Percentiles rank a stretch among this genome's conserved stretches.
These are phyloP conservation scores for Dillenia suffruticosa DNA, from an alignment of 164 flowering plant species.

Conservation along the genomic window DNA sequence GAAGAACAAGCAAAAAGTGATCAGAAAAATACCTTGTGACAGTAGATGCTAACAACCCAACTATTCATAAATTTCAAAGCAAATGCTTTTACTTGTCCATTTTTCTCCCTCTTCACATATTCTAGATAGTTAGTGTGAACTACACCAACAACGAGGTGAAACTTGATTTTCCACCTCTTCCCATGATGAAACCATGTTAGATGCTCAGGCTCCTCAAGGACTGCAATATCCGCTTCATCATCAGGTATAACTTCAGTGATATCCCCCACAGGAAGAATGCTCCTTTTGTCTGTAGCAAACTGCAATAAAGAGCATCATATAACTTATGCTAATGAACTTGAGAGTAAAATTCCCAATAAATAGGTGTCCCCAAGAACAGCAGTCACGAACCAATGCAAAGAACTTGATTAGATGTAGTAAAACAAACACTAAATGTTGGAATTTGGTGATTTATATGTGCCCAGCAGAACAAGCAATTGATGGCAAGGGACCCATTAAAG, in stretches of 20 bases:
- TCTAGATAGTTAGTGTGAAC: conserved; percentile 92
- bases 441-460: too few species aligned
- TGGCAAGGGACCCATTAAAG: too few species aligned
- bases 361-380: background rate
- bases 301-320: conserved; percentile 21
- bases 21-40: conserved; percentile 67
- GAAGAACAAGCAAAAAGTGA: background rate
- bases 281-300: conserved; percentile 78
- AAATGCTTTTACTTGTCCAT: conserved; percentile 61
- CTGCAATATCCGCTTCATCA: conserved; percentile 87
- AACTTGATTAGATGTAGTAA: too few species aligned
- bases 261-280: conserved; percentile 90
- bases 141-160: conserved; percentile 75
- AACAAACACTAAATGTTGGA: too few species aligned
- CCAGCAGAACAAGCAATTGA: too few species aligned
- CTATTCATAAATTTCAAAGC: conserved; percentile 57
- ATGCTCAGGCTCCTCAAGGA: conserved; percentile 99
- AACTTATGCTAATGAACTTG: background rate
- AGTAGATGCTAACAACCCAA: conserved; percentile 87
- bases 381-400: background rate
- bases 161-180: conserved; percentile 86
- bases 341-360: background rate
- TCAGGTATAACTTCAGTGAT: conserved; percentile 76
- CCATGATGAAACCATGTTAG: conserved; percentile 99
- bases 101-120: conserved; percentile 86